Base-by-base conservation (phyloP, 2,329 filamentous ascomycete species). In the Thelonectria olida region DNA sequence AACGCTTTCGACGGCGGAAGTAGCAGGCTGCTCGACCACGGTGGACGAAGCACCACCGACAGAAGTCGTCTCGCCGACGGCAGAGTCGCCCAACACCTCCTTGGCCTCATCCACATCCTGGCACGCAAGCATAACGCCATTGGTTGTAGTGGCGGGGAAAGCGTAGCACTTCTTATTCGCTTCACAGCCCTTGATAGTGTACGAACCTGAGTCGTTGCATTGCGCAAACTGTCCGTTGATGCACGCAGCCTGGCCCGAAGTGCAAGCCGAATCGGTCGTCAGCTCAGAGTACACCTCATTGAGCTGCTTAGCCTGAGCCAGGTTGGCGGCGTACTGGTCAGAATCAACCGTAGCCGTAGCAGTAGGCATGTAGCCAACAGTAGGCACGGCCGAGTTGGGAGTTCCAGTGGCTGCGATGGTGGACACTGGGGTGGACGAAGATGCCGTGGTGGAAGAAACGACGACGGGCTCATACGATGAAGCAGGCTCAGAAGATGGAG, bases 41-140 rank as follows among this genome's bases (percentile, higher is more conserved):
- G 63, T 53, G 3, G 68, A 67, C 28, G 69, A 58, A 10, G 56
- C 28, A 62, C 23, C 19, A 60, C 47, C 7, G 22, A 17, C 39
- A 50, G 55, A 27, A 13, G 52, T 56, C 15, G 56, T 49, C 17
- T 42, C 59, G 19, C 58, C 62, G 51, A 42, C 56, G 2, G 54
- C 62, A 9, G 50, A 66, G 17, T 42, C 61, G 23, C 80, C 82
- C 3, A 88, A 73, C 7, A 85, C 74, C 4, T 67, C 72, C 41
- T 75, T 68, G 0, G 84, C 85, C 2, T 74, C 72, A 3, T 70
- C 68, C 9, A 73, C 67, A 49, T 81, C 74, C 25, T 76, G 75
- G 62, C 86, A 89, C 3, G 78, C 79, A 22, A 89, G 75, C 54
- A 77, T 71, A 9, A 85, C 82, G 4, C 84, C 85, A 0, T 69